These are phyloP conservation scores for Beauveria medogensis DNA, from an alignment of 2,329 filamentous ascomycete genomes.

Conservation along the genomic window DNA sequence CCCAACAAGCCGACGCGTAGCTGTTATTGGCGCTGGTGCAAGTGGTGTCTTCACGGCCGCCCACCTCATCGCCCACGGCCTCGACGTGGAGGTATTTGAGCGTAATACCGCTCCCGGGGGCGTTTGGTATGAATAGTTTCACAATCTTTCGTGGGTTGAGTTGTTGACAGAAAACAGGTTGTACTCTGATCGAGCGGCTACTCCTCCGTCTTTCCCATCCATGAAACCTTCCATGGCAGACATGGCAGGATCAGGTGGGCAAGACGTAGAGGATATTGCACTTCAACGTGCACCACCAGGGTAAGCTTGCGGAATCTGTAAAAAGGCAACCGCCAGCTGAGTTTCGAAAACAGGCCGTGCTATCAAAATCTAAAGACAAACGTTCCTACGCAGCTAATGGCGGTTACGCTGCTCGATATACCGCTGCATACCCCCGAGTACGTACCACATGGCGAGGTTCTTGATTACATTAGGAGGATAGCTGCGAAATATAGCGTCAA, in stretches of 20 bases:
- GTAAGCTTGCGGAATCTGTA: background rate
- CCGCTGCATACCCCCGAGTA: background rate
- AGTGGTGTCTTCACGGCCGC: background rate
- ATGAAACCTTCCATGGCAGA: background rate
- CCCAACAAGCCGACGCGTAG: background rate
- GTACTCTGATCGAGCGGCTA: background rate
- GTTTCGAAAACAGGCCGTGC: background rate
- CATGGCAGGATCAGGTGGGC: too few relatives aligned
- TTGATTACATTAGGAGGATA: background rate
- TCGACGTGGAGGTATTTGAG: background rate
- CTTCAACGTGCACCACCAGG: background rate
- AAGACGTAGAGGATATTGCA: background rate
- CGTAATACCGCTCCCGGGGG: background rate
- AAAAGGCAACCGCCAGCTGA: too few relatives aligned
- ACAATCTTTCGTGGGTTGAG: too few relatives aligned
- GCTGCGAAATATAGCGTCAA: background rate
- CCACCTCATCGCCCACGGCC: background rate
- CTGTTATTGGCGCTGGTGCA: background rate
- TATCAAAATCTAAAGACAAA: background rate
- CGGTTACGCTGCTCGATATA: background rate
- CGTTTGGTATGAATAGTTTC: background rate
- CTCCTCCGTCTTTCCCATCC: background rate
- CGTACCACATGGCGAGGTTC: background rate
- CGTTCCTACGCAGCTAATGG: background rate
- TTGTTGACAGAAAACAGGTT: background rate